A percentile compares a stretch with the other conserved stretches of the same genome.
Conservation (phyloP, 805 yeast species). For the Kregervanrija pseudodelftensis region DNA sequence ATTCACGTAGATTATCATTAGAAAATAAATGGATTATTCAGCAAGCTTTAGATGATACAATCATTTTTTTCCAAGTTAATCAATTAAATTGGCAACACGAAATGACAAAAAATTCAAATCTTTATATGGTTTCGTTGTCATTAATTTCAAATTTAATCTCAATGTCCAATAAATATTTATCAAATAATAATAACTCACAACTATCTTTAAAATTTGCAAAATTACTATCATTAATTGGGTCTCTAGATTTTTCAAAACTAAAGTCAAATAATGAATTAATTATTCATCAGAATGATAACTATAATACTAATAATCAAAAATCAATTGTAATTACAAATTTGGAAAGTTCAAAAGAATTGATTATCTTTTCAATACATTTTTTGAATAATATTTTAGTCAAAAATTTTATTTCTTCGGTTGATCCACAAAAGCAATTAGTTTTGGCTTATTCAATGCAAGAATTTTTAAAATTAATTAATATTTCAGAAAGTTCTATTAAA, state of each 20-base stretch:
- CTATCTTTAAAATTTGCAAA: slow-evolving; percentile 57
- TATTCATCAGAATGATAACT: background rate
- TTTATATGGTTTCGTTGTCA: slow-evolving; percentile 31
- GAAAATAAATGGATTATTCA: slow-evolving; percentile 65
- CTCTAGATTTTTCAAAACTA: slow-evolving; percentile 58
- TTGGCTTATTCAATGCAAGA: slow-evolving; percentile 89
- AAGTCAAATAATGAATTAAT: slow-evolving; percentile 13
- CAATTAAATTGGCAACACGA: slow-evolving; percentile 40
- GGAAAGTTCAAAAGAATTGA: slow-evolving; percentile 52
- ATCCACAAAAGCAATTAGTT: slow-evolving; percentile 76
- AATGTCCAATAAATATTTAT: slow-evolving; percentile 37
- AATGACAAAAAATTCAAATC: slow-evolving; percentile 29
- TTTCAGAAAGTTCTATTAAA: slow-evolving; percentile 14
- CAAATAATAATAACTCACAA: slow-evolving; percentile 24
- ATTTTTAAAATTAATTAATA: slow-evolving; percentile 55
- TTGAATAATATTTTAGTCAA: slow-evolving; percentile 69
- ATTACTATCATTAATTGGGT: slow-evolving; percentile 72
- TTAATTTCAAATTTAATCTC: slow-evolving; percentile 48
- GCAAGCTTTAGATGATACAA: slow-evolving; percentile 63
- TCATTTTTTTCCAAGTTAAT: slow-evolving; percentile 42
- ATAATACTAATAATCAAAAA: slow-evolving; percentile 28
- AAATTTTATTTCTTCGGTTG: slow-evolving; percentile 83
- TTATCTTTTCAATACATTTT: slow-evolving; percentile 55
- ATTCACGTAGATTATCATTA: slow-evolving; percentile 48
- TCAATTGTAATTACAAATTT: slow-evolving; percentile 55